These are phyloP conservation scores for Veloboletus limbatus DNA, from an alignment of 1,284 basidiomycete genomes.

Conservation along the genomic window DNA sequence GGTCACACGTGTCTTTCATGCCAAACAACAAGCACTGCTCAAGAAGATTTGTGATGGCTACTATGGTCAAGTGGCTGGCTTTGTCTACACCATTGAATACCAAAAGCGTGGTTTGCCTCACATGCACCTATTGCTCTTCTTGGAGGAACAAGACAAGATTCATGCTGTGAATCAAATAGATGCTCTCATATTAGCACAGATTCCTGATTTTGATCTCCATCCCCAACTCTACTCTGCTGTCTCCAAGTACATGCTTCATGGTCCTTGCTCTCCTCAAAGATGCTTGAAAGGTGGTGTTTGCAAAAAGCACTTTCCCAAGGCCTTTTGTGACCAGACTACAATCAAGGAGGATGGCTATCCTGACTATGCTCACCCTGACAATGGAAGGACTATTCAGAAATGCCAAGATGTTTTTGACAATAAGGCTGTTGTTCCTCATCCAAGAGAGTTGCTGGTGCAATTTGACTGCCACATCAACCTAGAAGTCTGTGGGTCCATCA, in stretches of 20 bases:
- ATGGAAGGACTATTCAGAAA: constrained; percentile 10
- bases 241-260: constrained; percentile 12
- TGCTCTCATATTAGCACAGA: constrained; percentile 10
- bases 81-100: constrained; percentile 19
- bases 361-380: constrained; percentile 11
- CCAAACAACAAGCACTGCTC: constrained; percentile 40
- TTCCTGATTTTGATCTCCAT: constrained; percentile 1
- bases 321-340: not conserved
- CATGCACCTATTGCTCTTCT: constrained; percentile 35
- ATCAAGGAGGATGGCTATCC: constrained; percentile 16
- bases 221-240: constrained; percentile 1
- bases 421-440: constrained; percentile 4
- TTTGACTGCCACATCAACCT: constrained; percentile 51
- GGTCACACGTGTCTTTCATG: constrained; percentile 43
- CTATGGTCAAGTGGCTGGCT: constrained; percentile 8
- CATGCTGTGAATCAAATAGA: not conserved
- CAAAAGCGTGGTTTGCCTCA: constrained; percentile 13
- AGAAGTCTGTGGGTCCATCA: constrained; percentile 30
- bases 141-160: constrained; percentile 8
- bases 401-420: constrained; percentile 1
- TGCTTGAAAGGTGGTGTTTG: constrained; percentile 8
- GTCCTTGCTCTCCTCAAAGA: constrained; percentile 8
- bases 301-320: constrained; percentile 8
- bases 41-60: constrained; percentile 18
- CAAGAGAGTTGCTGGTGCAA: constrained; percentile 8